These are phyloP conservation scores for Acer negundo DNA, from an alignment of 345 rosid genomes.

Conservation along the genomic window DNA sequence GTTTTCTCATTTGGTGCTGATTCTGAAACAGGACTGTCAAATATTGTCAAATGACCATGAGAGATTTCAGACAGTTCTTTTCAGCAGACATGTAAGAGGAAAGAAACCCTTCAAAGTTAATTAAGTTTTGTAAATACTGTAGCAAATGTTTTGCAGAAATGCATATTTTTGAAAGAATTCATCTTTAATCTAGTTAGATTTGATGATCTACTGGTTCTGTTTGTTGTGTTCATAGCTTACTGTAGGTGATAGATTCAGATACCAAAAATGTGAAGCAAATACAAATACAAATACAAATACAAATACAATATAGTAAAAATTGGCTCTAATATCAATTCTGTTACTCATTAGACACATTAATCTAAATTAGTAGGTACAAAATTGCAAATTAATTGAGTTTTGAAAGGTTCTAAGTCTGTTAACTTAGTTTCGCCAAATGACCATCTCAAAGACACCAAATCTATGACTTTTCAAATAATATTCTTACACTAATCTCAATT, in stretches of 20 bases:
- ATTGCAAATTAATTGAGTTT: background rate
- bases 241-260: background rate
- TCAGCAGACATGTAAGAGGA: background rate
- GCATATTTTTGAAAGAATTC: background rate
- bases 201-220: background rate
- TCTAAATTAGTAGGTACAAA: too few relatives aligned
- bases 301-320: too few relatives aligned
- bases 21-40: slow-evolving; percentile 11
- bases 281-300: too few relatives aligned
- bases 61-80: slow-evolving; percentile 4
- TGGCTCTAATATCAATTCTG: too few relatives aligned
- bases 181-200: background rate
- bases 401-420: background rate
- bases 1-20: slow-evolving; percentile 16
- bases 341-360: too few relatives aligned
- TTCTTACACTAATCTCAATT: background rate
- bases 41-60: background rate
- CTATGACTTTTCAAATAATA: background rate
- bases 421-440: background rate
- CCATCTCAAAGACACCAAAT: background rate
- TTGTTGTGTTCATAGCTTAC: background rate
- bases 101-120: background rate
- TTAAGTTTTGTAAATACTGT: background rate
- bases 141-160: background rate
- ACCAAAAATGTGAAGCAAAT: too few relatives aligned